These are phyloP conservation scores for Hemileccinum rubropunctum DNA, from an alignment of 768 basidiomycete species.

Conservation along the genomic window DNA sequence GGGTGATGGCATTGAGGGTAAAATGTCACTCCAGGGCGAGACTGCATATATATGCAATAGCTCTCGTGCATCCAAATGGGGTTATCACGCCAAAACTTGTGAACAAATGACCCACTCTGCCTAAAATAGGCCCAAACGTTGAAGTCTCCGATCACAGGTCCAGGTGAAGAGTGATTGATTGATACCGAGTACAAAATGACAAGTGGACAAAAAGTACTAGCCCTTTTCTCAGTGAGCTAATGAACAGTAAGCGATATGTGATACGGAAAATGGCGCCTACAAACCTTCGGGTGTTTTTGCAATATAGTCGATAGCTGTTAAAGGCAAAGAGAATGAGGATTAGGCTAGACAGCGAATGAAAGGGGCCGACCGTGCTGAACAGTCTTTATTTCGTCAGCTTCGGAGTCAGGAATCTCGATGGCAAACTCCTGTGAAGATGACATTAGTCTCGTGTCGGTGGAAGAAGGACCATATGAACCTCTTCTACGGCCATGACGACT, in stretches of 20 bases:
- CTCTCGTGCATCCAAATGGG: constrained; percentile 5
- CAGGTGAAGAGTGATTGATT: constrained; percentile 13
- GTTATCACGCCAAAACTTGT: constrained; percentile 6
- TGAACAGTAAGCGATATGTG: constrained; percentile 12
- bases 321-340: constrained; percentile 13
- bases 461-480: constrained; percentile 42
- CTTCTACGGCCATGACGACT: constrained; percentile 98
- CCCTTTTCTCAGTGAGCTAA: constrained; percentile 45
- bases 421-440: constrained; percentile 71
- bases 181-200: constrained; percentile 19
- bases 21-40: background rate
- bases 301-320: constrained; percentile 89
- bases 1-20: constrained; percentile 7
- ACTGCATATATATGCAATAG: constrained; percentile 10
- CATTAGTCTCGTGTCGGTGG: constrained; percentile 1
- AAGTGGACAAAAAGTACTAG: constrained; percentile 8
- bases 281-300: constrained; percentile 87
- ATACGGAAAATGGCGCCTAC: constrained; percentile 15
- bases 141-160: background rate
- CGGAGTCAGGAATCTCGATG: constrained; percentile 96
- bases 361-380: constrained; percentile 78
- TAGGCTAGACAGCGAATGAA: background rate
- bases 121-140: background rate
- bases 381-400: constrained; percentile 92
- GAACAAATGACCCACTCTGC: constrained; percentile 6